phyloP scores from a whole-genome alignment of 129 eudicot species.

The Dittrichia graveolens region DNA sequence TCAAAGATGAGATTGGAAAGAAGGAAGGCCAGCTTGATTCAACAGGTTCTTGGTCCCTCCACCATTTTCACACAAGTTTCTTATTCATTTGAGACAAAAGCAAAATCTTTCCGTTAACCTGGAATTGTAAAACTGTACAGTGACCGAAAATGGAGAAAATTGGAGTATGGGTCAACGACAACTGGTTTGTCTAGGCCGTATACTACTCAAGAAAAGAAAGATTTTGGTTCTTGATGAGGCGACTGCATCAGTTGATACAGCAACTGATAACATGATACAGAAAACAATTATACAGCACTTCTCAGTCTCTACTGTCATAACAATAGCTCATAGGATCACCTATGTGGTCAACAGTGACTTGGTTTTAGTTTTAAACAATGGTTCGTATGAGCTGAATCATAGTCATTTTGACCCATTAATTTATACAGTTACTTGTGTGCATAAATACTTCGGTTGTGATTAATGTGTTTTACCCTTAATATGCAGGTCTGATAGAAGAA shows the following conservation, averaged over 20 bases:
- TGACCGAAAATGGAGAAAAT: slow-evolving; percentile 59
- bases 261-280: slow-evolving; percentile 69
- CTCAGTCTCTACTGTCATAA: slow-evolving; percentile 41
- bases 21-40: slow-evolving; percentile 72
- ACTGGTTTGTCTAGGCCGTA: slow-evolving; percentile 63
- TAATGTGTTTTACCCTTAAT: not conserved
- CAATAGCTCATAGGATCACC: slow-evolving; percentile 48
- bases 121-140: slow-evolving; percentile 10
- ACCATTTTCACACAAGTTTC: not conserved
- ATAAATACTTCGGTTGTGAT: not conserved
- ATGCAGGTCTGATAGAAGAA: slow-evolving; percentile 69
- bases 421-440: not conserved
- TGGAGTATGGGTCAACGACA: slow-evolving; percentile 78
- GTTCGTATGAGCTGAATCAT: slow-evolving; percentile 26
- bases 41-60: slow-evolving; percentile 45
- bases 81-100: not conserved
- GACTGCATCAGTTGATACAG: slow-evolving; percentile 75
- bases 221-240: slow-evolving; percentile 77
- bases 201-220: slow-evolving; percentile 60
- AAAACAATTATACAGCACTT: slow-evolving; percentile 56
- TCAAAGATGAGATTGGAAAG: slow-evolving; percentile 74
- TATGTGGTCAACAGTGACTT: slow-evolving; percentile 48
- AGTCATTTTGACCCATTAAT: not conserved
- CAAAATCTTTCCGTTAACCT: not conserved
- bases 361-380: slow-evolving; percentile 47